Base-by-base conservation (phyloP, 164 flowering plant genomes). In the Paratinospora sagittata region DNA sequence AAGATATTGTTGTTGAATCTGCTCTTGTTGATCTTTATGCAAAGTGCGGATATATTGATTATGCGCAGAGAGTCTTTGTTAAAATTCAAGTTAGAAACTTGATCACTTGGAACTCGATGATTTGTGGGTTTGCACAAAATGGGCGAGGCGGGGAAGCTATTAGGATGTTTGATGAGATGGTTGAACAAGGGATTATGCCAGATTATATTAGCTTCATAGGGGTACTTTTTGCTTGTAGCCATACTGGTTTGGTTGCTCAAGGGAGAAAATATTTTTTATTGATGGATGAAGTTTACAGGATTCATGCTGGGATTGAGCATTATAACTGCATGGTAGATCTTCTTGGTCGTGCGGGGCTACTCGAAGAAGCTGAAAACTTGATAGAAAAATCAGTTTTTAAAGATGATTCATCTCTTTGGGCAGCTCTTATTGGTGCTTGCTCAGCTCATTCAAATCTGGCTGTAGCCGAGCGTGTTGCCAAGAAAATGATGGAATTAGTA, bases 101-200 rank as follows among this genome's bases (percentile, higher is more conserved):
- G 76, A 86, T 94, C 61, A 86, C 92, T 57, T 94, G 97, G 97
- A 94, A 94, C 72, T 69, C 96, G 0, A 91, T 94, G 93, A 87
- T 94, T 34, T 69, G 76, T 37, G 98, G 96, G 58, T 85, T 88
- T 66, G 96, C 98, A 65, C 90, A 92, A 70, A 94, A 94, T 74
- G 97, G 98, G 45, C 83, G 83, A 78, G 91, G 85, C 14, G 68
- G 11, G 65, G 91, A 88, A 78, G 90, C 97, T 62, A 67, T 92
- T 36, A 26, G 39, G 27, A 47, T 89, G 58, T 92, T 86, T 67
- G 47, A 83, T 65, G 74, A 75, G 71, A 90, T 92, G 98, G 77
- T 86, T 34, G 36, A 70, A 72, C 81, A 81, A 43, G 89, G 90
- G 21, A 79, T 78, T 11, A 75, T 58, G 70, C 97, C 97, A 26